Conservation (phyloP, 805 yeast genomes). For the Kodamaea restingae region DNA sequence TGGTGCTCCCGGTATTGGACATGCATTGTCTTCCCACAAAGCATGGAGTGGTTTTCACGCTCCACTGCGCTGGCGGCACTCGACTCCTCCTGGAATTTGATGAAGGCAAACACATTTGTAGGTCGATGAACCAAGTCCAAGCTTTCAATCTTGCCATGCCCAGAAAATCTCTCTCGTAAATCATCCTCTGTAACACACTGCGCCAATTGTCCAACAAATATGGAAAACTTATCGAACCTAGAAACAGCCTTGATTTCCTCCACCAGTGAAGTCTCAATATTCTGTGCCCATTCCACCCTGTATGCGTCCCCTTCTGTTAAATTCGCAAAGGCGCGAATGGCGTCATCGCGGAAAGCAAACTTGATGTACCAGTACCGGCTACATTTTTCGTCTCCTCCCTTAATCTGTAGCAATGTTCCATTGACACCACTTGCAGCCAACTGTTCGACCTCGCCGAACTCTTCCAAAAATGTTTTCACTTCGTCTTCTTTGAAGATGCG, state of each 20-base stretch:
- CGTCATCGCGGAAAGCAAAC: slow-evolving; percentile 80
- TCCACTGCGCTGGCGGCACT: slow-evolving; percentile 88
- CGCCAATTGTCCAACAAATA: slow-evolving; percentile 77
- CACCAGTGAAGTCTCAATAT: slow-evolving; percentile 47
- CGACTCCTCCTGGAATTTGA: slow-evolving; percentile 57
- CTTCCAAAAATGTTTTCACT: slow-evolving; percentile 37
- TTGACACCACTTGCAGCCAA: slow-evolving; percentile 40
- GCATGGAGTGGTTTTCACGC: slow-evolving; percentile 75
- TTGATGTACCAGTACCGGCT: slow-evolving; percentile 66
- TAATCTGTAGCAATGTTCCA: slow-evolving; percentile 17
- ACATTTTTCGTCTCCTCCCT: slow-evolving; percentile 5
- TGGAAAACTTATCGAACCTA: slow-evolving; percentile 58
- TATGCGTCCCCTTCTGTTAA: slow-evolving; percentile 52
- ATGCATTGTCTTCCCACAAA: slow-evolving; percentile 71
- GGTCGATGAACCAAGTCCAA: slow-evolving; percentile 51
- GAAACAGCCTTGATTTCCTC: slow-evolving; percentile 18
- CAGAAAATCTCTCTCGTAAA: slow-evolving; percentile 54
- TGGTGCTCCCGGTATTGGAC: slow-evolving; percentile 75
- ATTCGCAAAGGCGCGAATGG: slow-evolving; percentile 77
- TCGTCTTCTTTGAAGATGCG: slow-evolving; percentile 21
- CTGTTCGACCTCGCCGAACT: slow-evolving; percentile 77
- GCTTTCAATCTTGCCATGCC: slow-evolving; percentile 62
- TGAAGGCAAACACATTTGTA: slow-evolving; percentile 64
- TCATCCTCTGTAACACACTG: slow-evolving; percentile 51
- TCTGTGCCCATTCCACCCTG: slow-evolving; percentile 83